A percentile compares a stretch with the other conserved stretches of the same genome.
Conservation (phyloP, 2,329 filamentous ascomycete genomes). For the Huntiella abstrusa region DNA sequence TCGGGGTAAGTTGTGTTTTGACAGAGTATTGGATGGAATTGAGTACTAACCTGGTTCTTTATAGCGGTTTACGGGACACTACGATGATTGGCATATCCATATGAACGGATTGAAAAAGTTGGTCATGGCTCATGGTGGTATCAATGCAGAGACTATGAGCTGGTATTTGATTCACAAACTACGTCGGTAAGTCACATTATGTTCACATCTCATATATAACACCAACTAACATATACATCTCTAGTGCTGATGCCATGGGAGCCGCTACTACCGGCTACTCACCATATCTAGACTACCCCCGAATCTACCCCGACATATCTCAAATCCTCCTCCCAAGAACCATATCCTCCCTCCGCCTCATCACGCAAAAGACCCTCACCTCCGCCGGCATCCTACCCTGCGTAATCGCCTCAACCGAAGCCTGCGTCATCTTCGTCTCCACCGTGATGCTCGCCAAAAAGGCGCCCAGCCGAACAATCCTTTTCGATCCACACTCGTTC, state of each 20-base stretch:
- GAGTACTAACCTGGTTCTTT: background rate
- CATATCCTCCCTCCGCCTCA: conserved; percentile 1
- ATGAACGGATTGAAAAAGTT: conserved; percentile 10
- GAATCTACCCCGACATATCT: conserved; percentile 9
- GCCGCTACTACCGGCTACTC: conserved; percentile 7
- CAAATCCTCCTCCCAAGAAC: conserved; percentile 1
- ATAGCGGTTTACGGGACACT: conserved; percentile 9
- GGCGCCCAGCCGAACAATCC: conserved; percentile 3
- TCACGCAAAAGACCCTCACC: conserved; percentile 1
- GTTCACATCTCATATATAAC: background rate
- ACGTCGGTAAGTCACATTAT: conserved; percentile 6
- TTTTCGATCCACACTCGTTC: conserved; percentile 9
- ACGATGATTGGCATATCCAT: conserved; percentile 11
- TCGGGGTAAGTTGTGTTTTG: conserved; percentile 5
- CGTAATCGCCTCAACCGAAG: conserved; percentile 4
- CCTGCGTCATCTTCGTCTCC: conserved; percentile 7
- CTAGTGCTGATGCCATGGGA: conserved; percentile 8
- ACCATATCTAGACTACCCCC: conserved; percentile 10
- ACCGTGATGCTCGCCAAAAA: conserved; percentile 6
- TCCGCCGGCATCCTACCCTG: conserved; percentile 8
- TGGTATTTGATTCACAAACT: conserved; percentile 11
- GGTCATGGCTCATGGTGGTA: conserved; percentile 6
- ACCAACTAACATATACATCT: background rate
- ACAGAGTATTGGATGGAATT: background rate
- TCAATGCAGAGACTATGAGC: conserved; percentile 6